Base-by-base conservation (phyloP, 1,284 basidiomycete species). In the Tilletia setariae region DNA sequence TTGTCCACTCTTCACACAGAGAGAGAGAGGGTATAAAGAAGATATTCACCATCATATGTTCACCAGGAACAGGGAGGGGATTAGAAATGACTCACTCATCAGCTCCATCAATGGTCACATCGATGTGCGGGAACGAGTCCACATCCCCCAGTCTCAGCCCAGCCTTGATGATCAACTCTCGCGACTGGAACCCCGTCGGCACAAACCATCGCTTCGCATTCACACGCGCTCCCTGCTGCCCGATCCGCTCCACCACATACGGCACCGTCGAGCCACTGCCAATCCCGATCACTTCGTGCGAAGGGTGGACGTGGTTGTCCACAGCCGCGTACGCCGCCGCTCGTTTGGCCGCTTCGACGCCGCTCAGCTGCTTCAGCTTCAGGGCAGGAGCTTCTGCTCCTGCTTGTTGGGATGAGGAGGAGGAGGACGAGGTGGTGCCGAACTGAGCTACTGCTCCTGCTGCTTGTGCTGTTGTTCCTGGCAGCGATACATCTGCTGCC, bases 31-130 rank as follows among this genome's bases (percentile, higher is more conserved):
- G 43, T 28, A 30, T 30, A 30, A 23, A n/a, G 46, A 64, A 15
- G 61, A 44, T 19, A 43, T 28, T 19, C 1, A 46, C 9, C 13
- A 2, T 25, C 30, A n/a, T n/a, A n/a, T n/a, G 35, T 4, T 4
- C 35, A 40, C 4, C 35, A 40, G 11, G 35, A 40, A 4, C 6
- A 40, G 11, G 35, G 6, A 11, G 6, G 11, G 4, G 35, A 6
- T 40, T 40, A 6, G 35, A 40, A 40, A 40, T 40, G 0, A 72
- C 71, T 64, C 61, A 72, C 70, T 98, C 95, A 77, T 98, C 95
- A 1, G 95, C 95, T 53, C 95, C 95, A 83, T 99, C 95, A 67
- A 99, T 89, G 6, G 94, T 96, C 32, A 98, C 92, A 79, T 98
- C 96, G 68, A 98, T 90, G 9, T 86, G 85, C 1, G 91, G 90